These are phyloP conservation scores for Aspergillus sp. DNA, from an alignment of 2,329 filamentous ascomycete genomes.

Conservation along the genomic window DNA sequence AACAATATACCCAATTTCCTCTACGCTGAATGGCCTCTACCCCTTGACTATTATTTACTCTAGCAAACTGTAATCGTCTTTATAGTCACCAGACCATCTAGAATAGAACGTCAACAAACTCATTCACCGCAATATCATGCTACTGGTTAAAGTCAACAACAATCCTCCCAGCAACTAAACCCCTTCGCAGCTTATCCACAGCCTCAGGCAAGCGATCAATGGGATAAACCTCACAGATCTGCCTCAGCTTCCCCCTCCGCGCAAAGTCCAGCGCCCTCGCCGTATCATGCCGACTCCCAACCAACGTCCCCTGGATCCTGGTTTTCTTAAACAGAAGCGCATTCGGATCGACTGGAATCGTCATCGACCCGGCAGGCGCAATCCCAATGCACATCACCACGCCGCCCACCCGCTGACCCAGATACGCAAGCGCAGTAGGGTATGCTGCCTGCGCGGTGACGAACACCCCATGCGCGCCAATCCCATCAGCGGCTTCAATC, in stretches of 20 bases:
- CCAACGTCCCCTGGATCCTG: conserved; percentile 28
- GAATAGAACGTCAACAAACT: too few species aligned
- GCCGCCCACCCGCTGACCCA: conserved; percentile 45
- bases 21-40: too few species aligned
- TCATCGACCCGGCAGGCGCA: conserved; percentile 22
- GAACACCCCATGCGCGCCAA: conserved; percentile 49
- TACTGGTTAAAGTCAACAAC: conserved; percentile 54
- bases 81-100: too few species aligned
- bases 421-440: conserved; percentile 41
- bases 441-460: conserved; percentile 43
- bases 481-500: conserved; percentile 46
- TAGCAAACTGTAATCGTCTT: too few species aligned
- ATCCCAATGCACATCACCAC: conserved; percentile 55
- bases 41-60: too few species aligned
- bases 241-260: conserved; percentile 49
- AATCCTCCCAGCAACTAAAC: conserved; percentile 53
- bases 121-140: neutral
- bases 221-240: conserved; percentile 50
- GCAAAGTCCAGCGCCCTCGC: conserved; percentile 45
- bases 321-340: conserved; percentile 27
- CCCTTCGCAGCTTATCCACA: conserved; percentile 50
- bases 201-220: conserved; percentile 51
- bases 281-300: conserved; percentile 34
- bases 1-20: too few species aligned
- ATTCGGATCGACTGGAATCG: conserved; percentile 26